These are phyloP conservation scores for Russula earlei DNA, from an alignment of 768 basidiomycete genomes.

Conservation along the genomic window DNA sequence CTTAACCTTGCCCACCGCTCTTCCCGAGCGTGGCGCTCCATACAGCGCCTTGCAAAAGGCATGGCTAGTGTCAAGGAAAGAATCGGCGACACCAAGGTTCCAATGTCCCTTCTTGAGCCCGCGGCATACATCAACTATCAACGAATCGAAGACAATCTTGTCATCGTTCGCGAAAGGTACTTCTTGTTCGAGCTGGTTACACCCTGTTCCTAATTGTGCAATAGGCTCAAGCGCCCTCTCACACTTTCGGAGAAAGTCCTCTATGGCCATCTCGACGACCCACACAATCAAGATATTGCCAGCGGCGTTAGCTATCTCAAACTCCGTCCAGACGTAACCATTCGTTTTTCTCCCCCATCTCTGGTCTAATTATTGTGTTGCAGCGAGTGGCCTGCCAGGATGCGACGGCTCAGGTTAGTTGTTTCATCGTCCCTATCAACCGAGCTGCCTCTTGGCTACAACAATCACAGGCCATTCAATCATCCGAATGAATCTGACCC, in stretches of 20 bases:
- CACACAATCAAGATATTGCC: slow-evolving; percentile 81
- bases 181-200: neutral
- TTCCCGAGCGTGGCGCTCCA: slow-evolving; percentile 18
- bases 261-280: slow-evolving; percentile 96
- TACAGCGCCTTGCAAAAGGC: slow-evolving; percentile 29
- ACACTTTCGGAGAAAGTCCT: slow-evolving; percentile 95
- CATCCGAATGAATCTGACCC: slow-evolving; percentile 5
- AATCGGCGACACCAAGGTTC: slow-evolving; percentile 84
- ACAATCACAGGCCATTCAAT: neutral
- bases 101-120: slow-evolving; percentile 81
- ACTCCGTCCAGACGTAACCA: slow-evolving; percentile 89
- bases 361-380: slow-evolving; percentile 13
- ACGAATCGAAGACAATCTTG: slow-evolving; percentile 96
- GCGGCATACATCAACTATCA: slow-evolving; percentile 87
- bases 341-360: neutral
- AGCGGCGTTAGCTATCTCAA: slow-evolving; percentile 94
- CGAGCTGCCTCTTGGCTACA: neutral
- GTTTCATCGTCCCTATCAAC: neutral
- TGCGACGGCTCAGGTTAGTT: slow-evolving; percentile 63
- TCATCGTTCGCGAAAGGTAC: slow-evolving; percentile 74
- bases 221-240: slow-evolving; percentile 78
- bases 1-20: slow-evolving; percentile 18
- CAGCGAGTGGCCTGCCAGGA: slow-evolving; percentile 88
- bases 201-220: neutral
- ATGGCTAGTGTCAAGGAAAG: slow-evolving; percentile 72